Evolutionary conservation across 371 early-diverging fungal species (phyloP), one percentile per base, ranked within the genome.

Genomic region (Syncephalastrum sp.): DNA sequence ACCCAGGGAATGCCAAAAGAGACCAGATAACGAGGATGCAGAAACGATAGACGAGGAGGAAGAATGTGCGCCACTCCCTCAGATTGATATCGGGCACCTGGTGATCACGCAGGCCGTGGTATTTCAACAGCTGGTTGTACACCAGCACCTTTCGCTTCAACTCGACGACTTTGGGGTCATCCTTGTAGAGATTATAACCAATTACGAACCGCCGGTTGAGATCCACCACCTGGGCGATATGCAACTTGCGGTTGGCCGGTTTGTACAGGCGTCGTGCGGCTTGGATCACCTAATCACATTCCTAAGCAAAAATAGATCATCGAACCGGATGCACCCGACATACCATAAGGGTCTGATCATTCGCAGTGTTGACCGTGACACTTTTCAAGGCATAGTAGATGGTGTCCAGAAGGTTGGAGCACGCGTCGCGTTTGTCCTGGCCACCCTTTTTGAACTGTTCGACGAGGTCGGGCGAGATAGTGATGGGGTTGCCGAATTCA

Each of bases 31-130:
- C 21, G 16, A 95, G 71, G 54, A 89, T 73, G 5, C 82, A 44
- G 0, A 90, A 61, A 15, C 97, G 84, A 52, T 83, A 81, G 4
- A 72, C 50, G 42, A 97, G 69, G 42, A 93, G 75, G n/a, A 71
- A 74, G 24, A 93, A 69, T 4, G 96, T 96, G 43, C 79, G 68
- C 50, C 79, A 65, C 27, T 85, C 79, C 42, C 88, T 81, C 21
- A 97, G 70, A 14, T 78, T 77, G 50, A 88, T 92, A 17, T 84
- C 86, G 21, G 91, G 85, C 24, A 98, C 98, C 77, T 99, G 96
- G 72, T 97, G 98, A 65, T 99, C 99, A 13, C 87, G 86, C 42
- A 99, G 75, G 6, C 99, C 98, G 64, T 93, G 93, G 69, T 93
- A 91, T 46, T 84, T 85, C 33, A 99, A 78, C 55, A 91, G 72